Base-by-base conservation (phyloP, 1,284 basidiomycete species). In the Pseudozyma sp. region DNA sequence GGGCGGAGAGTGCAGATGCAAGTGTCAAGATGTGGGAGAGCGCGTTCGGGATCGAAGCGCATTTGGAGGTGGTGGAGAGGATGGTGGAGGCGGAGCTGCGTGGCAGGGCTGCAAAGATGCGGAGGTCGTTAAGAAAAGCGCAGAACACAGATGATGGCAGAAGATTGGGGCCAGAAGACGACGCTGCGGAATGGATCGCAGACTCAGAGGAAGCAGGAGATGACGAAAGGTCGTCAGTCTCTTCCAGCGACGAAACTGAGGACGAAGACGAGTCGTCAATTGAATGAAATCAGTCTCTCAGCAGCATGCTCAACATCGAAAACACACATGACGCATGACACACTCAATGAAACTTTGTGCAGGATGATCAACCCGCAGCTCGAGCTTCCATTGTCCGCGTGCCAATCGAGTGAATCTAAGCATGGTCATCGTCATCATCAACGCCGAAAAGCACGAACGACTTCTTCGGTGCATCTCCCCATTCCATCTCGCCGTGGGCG, bases 401-500 rank as follows among this genome's bases (percentile, higher is more conserved):
- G 35, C 17, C 17, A 8, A 24, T 7, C 43, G 10, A 19, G 4
- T n/a, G n/a, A n/a, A 16, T n/a, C 24, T 31, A 50, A 5, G 33
- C 54, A 17, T 46, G 24, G 10, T 69, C 51, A 2, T 69, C 65
- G 7, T 78, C 73, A 40, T 75, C 69, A n/a, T 68, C 66, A 8
- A 78, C 54, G 8, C 66, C 73, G 45, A 67, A 78, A 11, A 76
- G 66, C 10, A 78, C 68, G 43, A 66, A 66, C 9, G 64, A 59
- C 50, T 73, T 72, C n/a, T 68, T 69, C 7, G 76, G 76, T 14
- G 73, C 53, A 4, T 65, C 66, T n/a, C 76, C 73, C 76, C 76
- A 78, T 34, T 76, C 76, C 56, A 78, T 66, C 35, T 69, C 62
- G 8, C 76, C 76, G 33, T 78, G 76, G 3, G 73, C 76, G 19